Percentiles rank a stretch among this genome's conserved stretches.
Evolutionary conservation across 768 basidiomycete genomes (phyloP).

Genomic region (Rhodosporidiobolus sp.): DNA sequence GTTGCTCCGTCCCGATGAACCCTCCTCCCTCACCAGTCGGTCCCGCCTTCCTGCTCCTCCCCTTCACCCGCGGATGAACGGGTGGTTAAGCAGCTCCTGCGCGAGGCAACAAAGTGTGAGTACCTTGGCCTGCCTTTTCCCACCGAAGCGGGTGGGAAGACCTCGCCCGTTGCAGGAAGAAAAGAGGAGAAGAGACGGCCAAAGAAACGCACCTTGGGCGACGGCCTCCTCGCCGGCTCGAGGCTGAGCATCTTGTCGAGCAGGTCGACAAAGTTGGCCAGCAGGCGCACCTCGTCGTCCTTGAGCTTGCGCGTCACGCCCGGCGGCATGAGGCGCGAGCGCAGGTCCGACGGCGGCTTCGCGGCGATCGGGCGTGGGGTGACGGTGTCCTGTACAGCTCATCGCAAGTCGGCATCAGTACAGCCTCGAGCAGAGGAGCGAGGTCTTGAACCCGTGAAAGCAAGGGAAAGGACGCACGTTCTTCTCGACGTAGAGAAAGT

Average conservation of each 20-base stretch:
- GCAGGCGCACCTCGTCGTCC: conserved; percentile 80
- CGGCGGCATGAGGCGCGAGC: conserved; percentile 75
- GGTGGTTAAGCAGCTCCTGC: conserved; percentile 37
- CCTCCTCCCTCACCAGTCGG: no score
- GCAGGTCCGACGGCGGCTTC: conserved; percentile 76
- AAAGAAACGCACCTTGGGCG: conserved; percentile 61
- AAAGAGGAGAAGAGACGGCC: no score
- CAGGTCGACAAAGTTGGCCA: conserved; percentile 78
- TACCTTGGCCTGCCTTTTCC: no score
- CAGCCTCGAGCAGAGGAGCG: not conserved
- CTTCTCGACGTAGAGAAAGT: conserved; percentile 72
- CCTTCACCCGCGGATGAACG: conserved; percentile 29
- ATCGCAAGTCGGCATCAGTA: not conserved
- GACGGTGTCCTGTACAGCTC: conserved; percentile 65
- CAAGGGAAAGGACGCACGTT: conserved; percentile 61
- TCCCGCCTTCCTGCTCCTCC: not conserved
- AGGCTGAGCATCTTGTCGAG: conserved; percentile 85
- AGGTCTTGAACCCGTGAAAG: no score
- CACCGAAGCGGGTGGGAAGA: no score
- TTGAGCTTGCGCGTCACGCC: conserved; percentile 67
- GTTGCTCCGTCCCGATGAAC: no score
- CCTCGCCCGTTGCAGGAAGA: not conserved
- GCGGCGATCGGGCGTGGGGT: conserved; percentile 72
- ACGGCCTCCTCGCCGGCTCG: conserved; percentile 78
- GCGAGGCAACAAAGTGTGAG: not conserved